phyloP scores from a whole-genome alignment of 2,329 filamentous ascomycete genomes.

The Phialophora verrucosa region DNA sequence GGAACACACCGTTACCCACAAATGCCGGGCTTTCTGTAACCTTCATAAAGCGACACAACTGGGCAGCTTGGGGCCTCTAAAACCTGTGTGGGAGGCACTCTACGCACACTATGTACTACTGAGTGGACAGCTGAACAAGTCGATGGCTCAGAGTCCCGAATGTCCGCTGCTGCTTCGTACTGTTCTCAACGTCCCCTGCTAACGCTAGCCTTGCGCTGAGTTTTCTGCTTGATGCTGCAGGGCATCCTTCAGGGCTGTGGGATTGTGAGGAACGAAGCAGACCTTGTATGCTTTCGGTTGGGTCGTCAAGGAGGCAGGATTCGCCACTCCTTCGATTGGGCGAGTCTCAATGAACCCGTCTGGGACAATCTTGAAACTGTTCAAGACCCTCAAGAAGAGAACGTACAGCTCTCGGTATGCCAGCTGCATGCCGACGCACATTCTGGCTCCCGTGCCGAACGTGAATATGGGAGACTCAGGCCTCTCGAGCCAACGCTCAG shows the following conservation, averaged over 20 bases:
- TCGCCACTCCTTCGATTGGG: slow-evolving; percentile 63
- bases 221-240: slow-evolving; percentile 40
- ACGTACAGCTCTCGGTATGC: slow-evolving; percentile 70
- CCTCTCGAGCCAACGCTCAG: slow-evolving; percentile 67
- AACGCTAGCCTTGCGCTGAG: background rate
- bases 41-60: no score
- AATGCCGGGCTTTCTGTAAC: no score
- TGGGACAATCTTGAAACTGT: slow-evolving; percentile 66
- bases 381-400: slow-evolving; percentile 66
- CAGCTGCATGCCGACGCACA: slow-evolving; percentile 68
- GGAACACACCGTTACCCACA: no score
- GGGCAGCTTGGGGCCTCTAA: no score
- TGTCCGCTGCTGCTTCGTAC: background rate
- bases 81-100: no score
- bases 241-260: slow-evolving; percentile 50
- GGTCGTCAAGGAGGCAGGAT: slow-evolving; percentile 66
- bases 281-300: slow-evolving; percentile 65
- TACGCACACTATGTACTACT: no score
- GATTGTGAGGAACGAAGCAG: slow-evolving; percentile 57
- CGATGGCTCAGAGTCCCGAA: background rate
- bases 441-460: slow-evolving; percentile 69
- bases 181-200: background rate
- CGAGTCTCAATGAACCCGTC: slow-evolving; percentile 48
- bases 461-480: slow-evolving; percentile 69
- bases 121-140: background rate